A percentile compares a stretch with the other conserved stretches of the same genome.
Conservation (phyloP, 306 rosid genomes). For the Rosa lucieae region DNA sequence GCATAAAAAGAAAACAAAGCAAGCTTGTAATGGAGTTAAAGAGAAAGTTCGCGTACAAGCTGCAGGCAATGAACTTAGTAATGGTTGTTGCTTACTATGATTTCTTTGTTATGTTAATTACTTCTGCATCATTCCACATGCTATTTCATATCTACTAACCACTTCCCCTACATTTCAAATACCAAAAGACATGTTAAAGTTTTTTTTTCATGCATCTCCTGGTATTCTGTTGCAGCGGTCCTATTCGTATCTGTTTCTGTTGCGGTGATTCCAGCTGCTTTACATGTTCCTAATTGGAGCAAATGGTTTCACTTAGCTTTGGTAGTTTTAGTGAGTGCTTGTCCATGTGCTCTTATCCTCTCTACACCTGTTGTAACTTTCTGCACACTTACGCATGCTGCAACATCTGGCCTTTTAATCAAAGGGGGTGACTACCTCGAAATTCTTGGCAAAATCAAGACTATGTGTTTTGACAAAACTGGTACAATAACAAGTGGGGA, state of each 20-base stretch:
- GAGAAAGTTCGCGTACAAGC: background rate
- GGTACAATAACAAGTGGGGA: slow-evolving; percentile 93
- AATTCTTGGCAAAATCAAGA: slow-evolving; percentile 65
- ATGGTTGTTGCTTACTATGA: background rate
- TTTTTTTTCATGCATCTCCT: background rate
- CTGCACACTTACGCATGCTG: slow-evolving; percentile 88
- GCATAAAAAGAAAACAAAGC: background rate
- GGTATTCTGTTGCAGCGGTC: slow-evolving; percentile 54
- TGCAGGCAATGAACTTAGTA: background rate
- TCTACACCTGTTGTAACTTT: slow-evolving; percentile 95
- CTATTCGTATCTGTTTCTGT: slow-evolving; percentile 49
- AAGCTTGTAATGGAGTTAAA: background rate
- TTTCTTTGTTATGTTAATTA: background rate
- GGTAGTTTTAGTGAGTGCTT: slow-evolving; percentile 88
- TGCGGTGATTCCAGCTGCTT: slow-evolving; percentile 57
- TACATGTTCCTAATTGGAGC: slow-evolving; percentile 40
- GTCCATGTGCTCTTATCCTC: slow-evolving; percentile 89
- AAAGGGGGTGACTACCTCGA: slow-evolving; percentile 91
- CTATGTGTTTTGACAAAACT: slow-evolving; percentile 86
- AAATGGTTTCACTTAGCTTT: slow-evolving; percentile 84
- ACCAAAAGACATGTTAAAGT: no score
- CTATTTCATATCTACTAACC: background rate
- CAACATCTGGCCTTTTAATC: slow-evolving; percentile 80
- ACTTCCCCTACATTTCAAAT: background rate
- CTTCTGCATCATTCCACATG: background rate